A percentile compares a stretch with the other conserved stretches of the same genome.
Evolutionary conservation across 345 rosid species (phyloP).

Genomic region (Lenwebbia sp.): DNA sequence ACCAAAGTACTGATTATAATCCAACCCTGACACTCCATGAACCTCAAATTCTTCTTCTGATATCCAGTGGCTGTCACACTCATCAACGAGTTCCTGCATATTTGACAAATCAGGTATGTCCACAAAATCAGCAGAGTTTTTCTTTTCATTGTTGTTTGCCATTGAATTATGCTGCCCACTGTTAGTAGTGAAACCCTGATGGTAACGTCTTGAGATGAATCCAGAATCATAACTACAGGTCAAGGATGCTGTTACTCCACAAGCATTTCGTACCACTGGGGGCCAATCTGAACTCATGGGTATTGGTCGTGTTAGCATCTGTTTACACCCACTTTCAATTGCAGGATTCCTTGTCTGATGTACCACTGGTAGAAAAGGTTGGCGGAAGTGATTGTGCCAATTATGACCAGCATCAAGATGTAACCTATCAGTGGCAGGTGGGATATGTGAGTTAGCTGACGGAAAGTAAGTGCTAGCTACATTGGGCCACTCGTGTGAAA

Average conservation of each 20-base stretch:
- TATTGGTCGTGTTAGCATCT: constrained; percentile 56
- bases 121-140: constrained; percentile 38
- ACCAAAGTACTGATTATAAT: constrained; percentile 90
- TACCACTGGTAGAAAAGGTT: constrained; percentile 59
- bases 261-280: constrained; percentile 71
- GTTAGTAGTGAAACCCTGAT: constrained; percentile 34
- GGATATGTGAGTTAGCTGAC: constrained; percentile 58
- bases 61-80: constrained; percentile 77
- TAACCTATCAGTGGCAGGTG: constrained; percentile 84
- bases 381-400: constrained; percentile 68
- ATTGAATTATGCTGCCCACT: constrained; percentile 23
- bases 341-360: constrained; percentile 70
- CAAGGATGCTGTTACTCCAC: constrained; percentile 56
- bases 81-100: constrained; percentile 46
- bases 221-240: constrained; percentile 69
- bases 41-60: constrained; percentile 91
- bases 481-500: constrained; percentile 88
- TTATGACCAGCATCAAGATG: constrained; percentile 91
- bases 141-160: constrained; percentile 33
- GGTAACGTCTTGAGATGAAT: constrained; percentile 43
- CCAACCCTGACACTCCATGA: constrained; percentile 72
- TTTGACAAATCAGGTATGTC: constrained; percentile 57
- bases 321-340: constrained; percentile 54
- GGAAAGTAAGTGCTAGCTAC: constrained; percentile 65
- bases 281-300: constrained; percentile 98